phyloP scores from a whole-genome alignment of 345 rosid species.

The Gossypium thurberi region DNA sequence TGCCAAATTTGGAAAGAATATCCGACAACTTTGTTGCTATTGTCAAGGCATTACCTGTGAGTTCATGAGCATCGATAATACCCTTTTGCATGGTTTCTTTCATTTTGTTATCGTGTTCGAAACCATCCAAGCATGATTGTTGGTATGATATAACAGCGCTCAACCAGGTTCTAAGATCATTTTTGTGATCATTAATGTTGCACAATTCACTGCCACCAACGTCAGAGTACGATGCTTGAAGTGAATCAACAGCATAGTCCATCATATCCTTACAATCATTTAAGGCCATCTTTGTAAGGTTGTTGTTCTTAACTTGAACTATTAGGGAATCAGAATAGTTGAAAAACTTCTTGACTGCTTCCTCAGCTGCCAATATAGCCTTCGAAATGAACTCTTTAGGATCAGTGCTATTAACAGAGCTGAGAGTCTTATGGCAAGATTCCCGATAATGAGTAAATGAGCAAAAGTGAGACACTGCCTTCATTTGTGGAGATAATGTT shows the following conservation, averaged over 20 bases:
- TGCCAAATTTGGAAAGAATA: constrained; percentile 29
- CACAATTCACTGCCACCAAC: constrained; percentile 3
- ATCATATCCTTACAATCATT: constrained; percentile 38
- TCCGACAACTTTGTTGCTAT: constrained; percentile 30
- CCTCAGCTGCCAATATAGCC: constrained; percentile 27
- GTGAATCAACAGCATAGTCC: constrained; percentile 25
- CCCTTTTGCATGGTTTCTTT: constrained; percentile 26
- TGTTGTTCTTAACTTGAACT: background rate
- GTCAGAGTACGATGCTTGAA: constrained; percentile 21
- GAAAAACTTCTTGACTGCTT: constrained; percentile 24
- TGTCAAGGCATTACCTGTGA: constrained; percentile 50
- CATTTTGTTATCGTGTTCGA: constrained; percentile 20
- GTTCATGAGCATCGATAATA: constrained; percentile 24
- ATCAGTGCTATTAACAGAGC: constrained; percentile 32
- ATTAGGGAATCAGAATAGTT: too few relatives aligned
- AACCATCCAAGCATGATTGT: constrained; percentile 43
- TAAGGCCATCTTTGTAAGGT: constrained; percentile 17
- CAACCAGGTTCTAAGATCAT: constrained; percentile 38
- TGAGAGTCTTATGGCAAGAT: constrained; percentile 38
- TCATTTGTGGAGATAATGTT: constrained; percentile 22
- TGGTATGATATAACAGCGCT: constrained; percentile 50
- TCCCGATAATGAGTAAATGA: constrained; percentile 37
- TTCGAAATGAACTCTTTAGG: constrained; percentile 43
- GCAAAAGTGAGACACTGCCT: constrained; percentile 36
- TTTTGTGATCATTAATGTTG: background rate